Conservation (phyloP, 345 rosid genomes). For the Limnanthes douglasii region DNA sequence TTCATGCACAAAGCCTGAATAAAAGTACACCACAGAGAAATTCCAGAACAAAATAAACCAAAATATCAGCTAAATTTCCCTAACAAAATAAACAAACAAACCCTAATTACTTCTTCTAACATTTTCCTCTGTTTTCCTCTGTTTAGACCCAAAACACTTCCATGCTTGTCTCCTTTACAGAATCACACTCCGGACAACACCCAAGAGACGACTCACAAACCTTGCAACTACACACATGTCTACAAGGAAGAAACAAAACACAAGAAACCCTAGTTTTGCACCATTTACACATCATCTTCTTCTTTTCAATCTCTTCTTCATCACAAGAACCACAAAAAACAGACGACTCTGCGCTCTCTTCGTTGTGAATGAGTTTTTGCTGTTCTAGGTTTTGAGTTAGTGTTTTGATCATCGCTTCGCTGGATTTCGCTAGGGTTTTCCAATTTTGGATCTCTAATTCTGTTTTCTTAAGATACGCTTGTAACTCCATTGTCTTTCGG, state of each 20-base stretch:
- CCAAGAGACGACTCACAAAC: constrained; percentile 27
- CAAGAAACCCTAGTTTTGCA: constrained; percentile 23
- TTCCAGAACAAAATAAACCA: no score
- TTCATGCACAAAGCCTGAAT: no score
- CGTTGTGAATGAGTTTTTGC: no score
- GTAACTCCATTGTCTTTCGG: constrained; percentile 21
- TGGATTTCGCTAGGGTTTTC: constrained; percentile 17
- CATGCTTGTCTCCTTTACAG: constrained; percentile 35
- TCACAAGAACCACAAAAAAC: constrained; percentile 7
- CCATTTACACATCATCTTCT: constrained; percentile 9
- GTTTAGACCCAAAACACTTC: constrained; percentile 20
- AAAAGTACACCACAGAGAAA: no score
- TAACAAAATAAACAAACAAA: no score
- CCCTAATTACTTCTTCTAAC: no score
- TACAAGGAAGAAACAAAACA: constrained; percentile 42
- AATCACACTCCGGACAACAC: constrained; percentile 42
- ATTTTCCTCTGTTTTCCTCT: no score
- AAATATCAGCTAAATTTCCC: no score
- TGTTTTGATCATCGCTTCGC: constrained; percentile 19
- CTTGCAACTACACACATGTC: constrained; percentile 50
- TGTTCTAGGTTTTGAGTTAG: constrained; percentile 20
- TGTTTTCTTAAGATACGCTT: constrained; percentile 16
- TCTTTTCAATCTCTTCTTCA: background rate
- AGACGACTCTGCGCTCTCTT: constrained; percentile 14
- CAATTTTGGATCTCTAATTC: constrained; percentile 19